A percentile compares a stretch with the other conserved stretches of the same genome.
phyloP scores from a whole-genome alignment of 768 basidiomycete species.

The Phanerodontia chrysosporium region DNA sequence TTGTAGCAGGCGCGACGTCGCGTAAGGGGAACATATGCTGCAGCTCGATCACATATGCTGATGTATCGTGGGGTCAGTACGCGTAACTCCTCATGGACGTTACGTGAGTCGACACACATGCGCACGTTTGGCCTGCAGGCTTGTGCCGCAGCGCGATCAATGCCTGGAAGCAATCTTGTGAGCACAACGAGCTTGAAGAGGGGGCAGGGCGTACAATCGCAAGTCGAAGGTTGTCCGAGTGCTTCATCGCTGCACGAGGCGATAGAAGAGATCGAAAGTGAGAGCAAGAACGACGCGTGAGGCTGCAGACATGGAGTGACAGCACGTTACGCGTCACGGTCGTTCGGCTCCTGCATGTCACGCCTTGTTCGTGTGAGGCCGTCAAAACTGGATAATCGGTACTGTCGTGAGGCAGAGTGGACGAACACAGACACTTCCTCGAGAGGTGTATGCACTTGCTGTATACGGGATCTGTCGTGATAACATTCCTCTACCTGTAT shows the following conservation, averaged over 20 bases:
- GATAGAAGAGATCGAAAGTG: neutral
- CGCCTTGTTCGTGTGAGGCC: neutral
- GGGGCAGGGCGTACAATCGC: neutral
- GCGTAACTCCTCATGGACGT: neutral
- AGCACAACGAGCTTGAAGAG: neutral
- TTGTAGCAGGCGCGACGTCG: neutral
- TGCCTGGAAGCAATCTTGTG: neutral
- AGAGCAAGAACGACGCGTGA: no score
- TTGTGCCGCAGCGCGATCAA: slow-evolving; percentile 3
- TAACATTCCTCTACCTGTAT: no score
- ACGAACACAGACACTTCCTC: no score
- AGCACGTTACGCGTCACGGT: neutral
- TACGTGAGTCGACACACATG: neutral
- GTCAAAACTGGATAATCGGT: no score
- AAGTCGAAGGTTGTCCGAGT: neutral
- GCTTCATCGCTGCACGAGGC: neutral
- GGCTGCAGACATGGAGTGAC: neutral
- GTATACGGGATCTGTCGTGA: no score
- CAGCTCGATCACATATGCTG: slow-evolving; percentile 5
- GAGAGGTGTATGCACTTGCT: no score
- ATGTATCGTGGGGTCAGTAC: neutral
- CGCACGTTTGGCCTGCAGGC: slow-evolving; percentile 4
- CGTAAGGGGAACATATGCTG: neutral
- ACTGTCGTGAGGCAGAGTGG: no score
- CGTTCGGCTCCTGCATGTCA: neutral